phyloP scores from a whole-genome alignment of 192 early-diverging fungal genomes.

The Oehlia diaphana region DNA sequence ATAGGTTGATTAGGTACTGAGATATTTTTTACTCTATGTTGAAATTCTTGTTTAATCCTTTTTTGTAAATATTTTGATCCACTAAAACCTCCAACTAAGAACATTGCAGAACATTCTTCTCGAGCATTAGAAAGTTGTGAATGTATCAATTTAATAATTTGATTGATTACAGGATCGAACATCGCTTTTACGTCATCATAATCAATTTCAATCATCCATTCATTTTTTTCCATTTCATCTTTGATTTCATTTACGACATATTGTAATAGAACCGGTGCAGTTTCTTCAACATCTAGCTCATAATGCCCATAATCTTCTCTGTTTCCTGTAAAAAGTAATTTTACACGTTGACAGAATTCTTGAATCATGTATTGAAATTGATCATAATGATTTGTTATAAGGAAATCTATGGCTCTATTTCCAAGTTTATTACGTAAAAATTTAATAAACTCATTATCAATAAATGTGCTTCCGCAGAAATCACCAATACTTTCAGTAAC shows the following conservation, averaged over 20 bases:
- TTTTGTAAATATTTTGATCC: constrained; percentile 34
- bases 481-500: constrained; percentile 31
- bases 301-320: no score
- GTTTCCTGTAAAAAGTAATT: no score
- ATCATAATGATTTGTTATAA: no score
- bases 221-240: no score
- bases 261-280: no score
- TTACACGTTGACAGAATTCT: neutral
- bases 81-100: constrained; percentile 44
- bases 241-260: no score
- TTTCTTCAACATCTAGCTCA: no score
- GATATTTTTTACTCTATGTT: constrained; percentile 24
- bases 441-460: constrained; percentile 45
- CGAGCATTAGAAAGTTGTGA: neutral
- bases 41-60: no score
- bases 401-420: no score
- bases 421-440: constrained; percentile 45
- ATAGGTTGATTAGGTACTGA: constrained; percentile 34
- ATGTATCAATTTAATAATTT: constrained; percentile 35
- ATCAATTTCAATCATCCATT: constrained; percentile 37
- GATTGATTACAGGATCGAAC: constrained; percentile 36
- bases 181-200: constrained; percentile 41
- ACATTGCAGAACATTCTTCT: constrained; percentile 33
- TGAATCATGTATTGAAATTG: neutral
- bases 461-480: constrained; percentile 42